Base-by-base conservation (phyloP, 306 rosid genomes). In the Glycine soja region DNA sequence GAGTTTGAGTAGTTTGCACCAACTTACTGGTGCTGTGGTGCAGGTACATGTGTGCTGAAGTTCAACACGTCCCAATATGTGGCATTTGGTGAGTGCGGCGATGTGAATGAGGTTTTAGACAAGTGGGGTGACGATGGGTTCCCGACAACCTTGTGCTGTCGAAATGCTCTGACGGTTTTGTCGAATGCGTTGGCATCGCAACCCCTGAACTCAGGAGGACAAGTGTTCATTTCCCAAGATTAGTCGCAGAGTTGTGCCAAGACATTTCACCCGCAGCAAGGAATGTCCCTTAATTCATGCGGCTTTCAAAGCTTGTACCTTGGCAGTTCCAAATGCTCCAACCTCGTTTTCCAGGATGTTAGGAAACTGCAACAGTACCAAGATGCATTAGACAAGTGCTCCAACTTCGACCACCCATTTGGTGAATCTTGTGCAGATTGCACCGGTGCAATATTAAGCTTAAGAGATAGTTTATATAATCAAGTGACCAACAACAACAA, bases 101-200 rank as follows among this genome's bases (percentile, higher is more conserved):
- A 3, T 15, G 80, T 69, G 16, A 72, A 67, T 14, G 87, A 76
- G 51, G 57, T 54, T 7, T 74, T 90, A 52, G 56, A 4, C 16
- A 15, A 16, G 0, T 94, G 97, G 98, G 75, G 78, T 7, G 58
- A 80, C 66, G 78, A 77, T 8, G 84, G 85, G 13, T 80, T 87
- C 72, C 88, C 87, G 1, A 56, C 62, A 9, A 89, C 85, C 2
- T 52, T 86, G 0, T 95, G 98, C 86, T 95, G 98, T 56, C 88
- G 92, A 3, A 90, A 91, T 13, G 87, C 86, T 54, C 88, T 91
- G 4, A 73, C 86, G 2, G 43, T 87, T 11, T 10, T 90, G 4
- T 70, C 97, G 7, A 61, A 78, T 8, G 97, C 92, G 4, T 34
- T 92, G 32, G 92, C 93, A 10, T 24, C 13, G 4, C 73, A 61